Base-by-base conservation (phyloP, 768 basidiomycete genomes). In the Lactifluus rugatus region DNA sequence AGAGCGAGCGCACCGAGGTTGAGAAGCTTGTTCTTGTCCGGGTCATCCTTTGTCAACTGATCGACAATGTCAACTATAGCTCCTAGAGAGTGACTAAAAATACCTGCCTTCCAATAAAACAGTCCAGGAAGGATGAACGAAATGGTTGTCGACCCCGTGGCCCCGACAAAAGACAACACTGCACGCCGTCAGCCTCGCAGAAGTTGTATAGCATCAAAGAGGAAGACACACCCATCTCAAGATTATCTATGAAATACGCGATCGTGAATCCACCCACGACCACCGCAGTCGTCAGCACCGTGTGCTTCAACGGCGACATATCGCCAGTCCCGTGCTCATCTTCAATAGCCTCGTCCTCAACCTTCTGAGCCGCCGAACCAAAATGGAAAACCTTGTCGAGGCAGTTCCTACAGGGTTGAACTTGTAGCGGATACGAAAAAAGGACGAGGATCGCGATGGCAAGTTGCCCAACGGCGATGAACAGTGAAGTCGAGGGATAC, bases 111-210 rank as follows among this genome's bases (percentile, higher is more conserved):
- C 86, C 91, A 97, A 74, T 89, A 96, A 68, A 96, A 88, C 50
- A 93, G 72, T 2, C 92, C 93, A 0, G 93, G 94, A 36, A 96
- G 78, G 66, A 98, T 96, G 73, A 97, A 98, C 1, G 91, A 93
- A 58, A 98, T 92, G 19, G 93, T 95, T 25, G 94, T 96, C 14
- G 92, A 95, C 13, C 96, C 96, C 1, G 93, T 97, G 23, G 93
- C 87, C 1, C 96, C 96, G 37, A 99, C 95, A 68, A 99, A 96
- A 4, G 93, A 91, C 34, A 98, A 77, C 14, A 98, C 95, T 91
- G 66, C 39, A 23, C 37, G 32, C 44, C 31, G 44, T 67, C 45
- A 65, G 52, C 17, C 31, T 51, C 34, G 23, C 23, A 26, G 4
- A 13, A 13, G 2, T 7, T 23, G 48, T 37, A 36, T 14, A 9